Percentiles rank a stretch among this genome's conserved stretches.
Evolutionary conservation across 179 eudicot species (phyloP).

Genomic region (Heliamphora pulchella): DNA sequence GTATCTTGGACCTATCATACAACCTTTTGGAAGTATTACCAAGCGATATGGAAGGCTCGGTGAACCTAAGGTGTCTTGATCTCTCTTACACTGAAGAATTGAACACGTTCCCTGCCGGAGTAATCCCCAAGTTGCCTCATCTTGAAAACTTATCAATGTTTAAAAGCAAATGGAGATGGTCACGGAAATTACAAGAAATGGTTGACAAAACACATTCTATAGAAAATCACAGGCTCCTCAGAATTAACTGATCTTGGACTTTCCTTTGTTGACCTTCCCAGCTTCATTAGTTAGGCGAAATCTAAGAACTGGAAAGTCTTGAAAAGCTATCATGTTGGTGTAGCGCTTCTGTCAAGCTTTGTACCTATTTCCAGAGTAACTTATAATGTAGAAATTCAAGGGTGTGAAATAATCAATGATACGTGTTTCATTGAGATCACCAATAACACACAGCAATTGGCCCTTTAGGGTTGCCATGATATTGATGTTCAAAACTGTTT

Average conservation of each 20-base stretch:
- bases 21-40: constrained; percentile 16
- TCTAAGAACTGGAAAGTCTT: constrained; percentile 20
- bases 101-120: constrained; percentile 12
- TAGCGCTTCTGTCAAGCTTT: constrained; percentile 15
- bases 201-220: neutral
- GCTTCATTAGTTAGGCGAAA: constrained; percentile 19
- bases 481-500: constrained; percentile 11
- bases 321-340: constrained; percentile 19
- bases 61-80: constrained; percentile 18
- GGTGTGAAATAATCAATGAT: constrained; percentile 10
- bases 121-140: constrained; percentile 14
- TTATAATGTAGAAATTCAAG: constrained; percentile 19
- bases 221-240: constrained; percentile 12
- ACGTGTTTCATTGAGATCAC: constrained; percentile 17
- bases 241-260: constrained; percentile 17
- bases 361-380: constrained; percentile 6
- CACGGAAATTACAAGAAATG: neutral
- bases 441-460: constrained; percentile 19
- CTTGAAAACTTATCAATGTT: constrained; percentile 19
- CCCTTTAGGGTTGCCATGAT: constrained; percentile 20
- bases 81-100: constrained; percentile 20
- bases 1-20: constrained; percentile 19
- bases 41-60: constrained; percentile 12
- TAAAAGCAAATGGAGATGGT: constrained; percentile 20
- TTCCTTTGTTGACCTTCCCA: constrained; percentile 16